phyloP scores from a whole-genome alignment of 352 stramenopile species.

The Detonula confervacea region DNA sequence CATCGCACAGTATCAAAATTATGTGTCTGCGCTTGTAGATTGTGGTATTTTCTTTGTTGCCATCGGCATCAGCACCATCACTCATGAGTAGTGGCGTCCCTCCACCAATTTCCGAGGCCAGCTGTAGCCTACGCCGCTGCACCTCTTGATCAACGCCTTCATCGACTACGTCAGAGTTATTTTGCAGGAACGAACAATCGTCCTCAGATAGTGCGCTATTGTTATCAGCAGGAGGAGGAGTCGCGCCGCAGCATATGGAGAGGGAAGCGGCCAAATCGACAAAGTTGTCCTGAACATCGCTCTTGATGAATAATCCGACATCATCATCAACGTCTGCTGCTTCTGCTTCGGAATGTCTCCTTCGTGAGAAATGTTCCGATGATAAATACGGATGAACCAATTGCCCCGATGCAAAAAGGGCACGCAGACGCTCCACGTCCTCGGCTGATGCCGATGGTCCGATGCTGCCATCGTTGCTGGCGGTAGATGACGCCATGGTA shows the following conservation, averaged over 20 bases:
- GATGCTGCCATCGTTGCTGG: too few species aligned
- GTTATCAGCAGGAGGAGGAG: background rate
- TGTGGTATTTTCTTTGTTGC: background rate
- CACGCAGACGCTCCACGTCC: background rate
- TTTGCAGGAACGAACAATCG: background rate
- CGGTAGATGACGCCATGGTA: too few species aligned
- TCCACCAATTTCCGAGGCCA: constrained; percentile 40
- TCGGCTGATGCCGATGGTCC: too few species aligned
- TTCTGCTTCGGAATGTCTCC: background rate
- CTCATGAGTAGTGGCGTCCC: background rate
- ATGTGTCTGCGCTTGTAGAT: constrained; percentile 21
- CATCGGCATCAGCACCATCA: background rate
- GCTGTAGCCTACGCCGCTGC: background rate
- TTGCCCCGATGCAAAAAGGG: background rate
- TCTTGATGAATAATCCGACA: background rate
- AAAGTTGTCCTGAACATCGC: constrained; percentile 15
- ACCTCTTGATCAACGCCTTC: constrained; percentile 3
- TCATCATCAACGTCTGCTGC: background rate
- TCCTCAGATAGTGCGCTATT: constrained; percentile 1
- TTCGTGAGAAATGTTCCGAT: background rate
- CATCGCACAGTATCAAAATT: constrained; percentile 50
- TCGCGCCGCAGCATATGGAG: constrained; percentile 6
- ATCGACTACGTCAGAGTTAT: too few species aligned
- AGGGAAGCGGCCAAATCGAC: constrained; percentile 19
- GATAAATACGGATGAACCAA: background rate